These are phyloP conservation scores for Neopestalotiopsis clavispora DNA, from an alignment of 2,329 filamentous ascomycete genomes.

Conservation along the genomic window DNA sequence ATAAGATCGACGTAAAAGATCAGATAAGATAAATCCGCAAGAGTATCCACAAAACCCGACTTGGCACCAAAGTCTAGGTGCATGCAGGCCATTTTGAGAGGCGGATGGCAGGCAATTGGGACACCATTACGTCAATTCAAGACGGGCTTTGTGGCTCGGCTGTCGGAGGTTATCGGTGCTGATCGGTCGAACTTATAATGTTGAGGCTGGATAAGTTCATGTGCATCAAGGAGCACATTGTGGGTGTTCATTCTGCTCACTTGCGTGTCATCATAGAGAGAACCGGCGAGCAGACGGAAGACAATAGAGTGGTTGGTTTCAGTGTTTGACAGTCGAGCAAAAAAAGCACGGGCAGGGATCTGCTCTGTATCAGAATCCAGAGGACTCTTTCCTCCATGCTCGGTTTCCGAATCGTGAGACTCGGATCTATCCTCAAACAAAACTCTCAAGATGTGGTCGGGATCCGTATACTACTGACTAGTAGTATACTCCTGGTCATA, in stretches of 20 bases:
- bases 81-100: background rate
- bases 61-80: background rate
- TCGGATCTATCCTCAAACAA: background rate
- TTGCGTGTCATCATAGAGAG: no score
- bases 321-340: no score
- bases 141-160: background rate
- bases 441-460: background rate
- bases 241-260: no score
- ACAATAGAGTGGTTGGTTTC: no score
- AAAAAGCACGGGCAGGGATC: no score
- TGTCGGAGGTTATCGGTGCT: background rate
- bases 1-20: slow-evolving; percentile 1
- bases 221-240: no score
- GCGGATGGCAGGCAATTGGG: background rate
- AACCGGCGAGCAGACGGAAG: no score
- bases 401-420: background rate
- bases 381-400: background rate
- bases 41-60: background rate
- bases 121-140: background rate
- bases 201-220: no score
- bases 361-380: no score
- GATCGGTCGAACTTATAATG: no score
- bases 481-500: background rate
- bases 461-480: background rate
- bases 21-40: background rate